phyloP scores from a whole-genome alignment of 2,329 filamentous ascomycete species.

The Saccharata proteae region DNA sequence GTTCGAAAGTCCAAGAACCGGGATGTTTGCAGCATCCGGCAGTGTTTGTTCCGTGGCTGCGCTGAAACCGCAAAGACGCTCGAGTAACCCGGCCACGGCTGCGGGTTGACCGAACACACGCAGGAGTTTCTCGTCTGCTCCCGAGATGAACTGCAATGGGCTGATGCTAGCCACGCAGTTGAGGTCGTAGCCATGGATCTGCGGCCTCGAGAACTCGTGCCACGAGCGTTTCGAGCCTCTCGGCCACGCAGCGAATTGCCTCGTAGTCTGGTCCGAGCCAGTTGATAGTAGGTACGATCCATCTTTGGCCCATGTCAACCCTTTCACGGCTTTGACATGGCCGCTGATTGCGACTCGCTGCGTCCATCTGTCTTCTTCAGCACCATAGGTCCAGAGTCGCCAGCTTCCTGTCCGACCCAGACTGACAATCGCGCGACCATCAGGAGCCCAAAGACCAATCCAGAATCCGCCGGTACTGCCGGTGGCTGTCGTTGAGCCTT shows the following conservation, averaged over 20 bases:
- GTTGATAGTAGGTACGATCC: slow-evolving; percentile 83
- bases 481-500: slow-evolving; percentile 91
- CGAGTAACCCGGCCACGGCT: slow-evolving; percentile 64
- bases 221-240: slow-evolving; percentile 47
- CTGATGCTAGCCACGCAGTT: slow-evolving; percentile 80
- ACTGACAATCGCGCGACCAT: slow-evolving; percentile 62
- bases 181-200: slow-evolving; percentile 96
- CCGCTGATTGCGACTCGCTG: slow-evolving; percentile 70
- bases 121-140: slow-evolving; percentile 95
- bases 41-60: slow-evolving; percentile 24
- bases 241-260: slow-evolving; percentile 69
- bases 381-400: slow-evolving; percentile 63
- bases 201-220: slow-evolving; percentile 91
- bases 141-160: slow-evolving; percentile 71
- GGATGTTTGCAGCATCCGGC: slow-evolving; percentile 86
- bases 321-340: slow-evolving; percentile 70
- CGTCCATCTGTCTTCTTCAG: slow-evolving; percentile 54
- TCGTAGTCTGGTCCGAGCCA: slow-evolving; percentile 82
- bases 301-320: slow-evolving; percentile 69
- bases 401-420: slow-evolving; percentile 88
- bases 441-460: slow-evolving; percentile 84
- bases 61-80: slow-evolving; percentile 52
- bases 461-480: slow-evolving; percentile 94
- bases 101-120: slow-evolving; percentile 87
- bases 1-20: slow-evolving; percentile 88